Conservation (phyloP, 2,329 filamentous ascomycete species). For the Colletotrichum sp. region DNA sequence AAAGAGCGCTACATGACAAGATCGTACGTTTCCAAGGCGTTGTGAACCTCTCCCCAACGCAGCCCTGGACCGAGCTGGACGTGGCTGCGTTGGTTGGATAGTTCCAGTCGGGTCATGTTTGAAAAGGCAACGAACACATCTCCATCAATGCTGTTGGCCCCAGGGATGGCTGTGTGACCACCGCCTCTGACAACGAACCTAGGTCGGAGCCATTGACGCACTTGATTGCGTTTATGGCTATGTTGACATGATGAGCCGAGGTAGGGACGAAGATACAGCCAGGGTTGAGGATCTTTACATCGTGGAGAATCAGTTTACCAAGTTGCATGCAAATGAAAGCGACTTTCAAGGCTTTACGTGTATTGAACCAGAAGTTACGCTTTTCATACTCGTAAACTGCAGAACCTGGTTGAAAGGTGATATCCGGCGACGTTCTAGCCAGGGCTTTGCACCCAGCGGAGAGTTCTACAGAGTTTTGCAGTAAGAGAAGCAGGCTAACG, state of each 20-base stretch:
- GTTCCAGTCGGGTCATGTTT: not conserved
- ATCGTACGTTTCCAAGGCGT: not conserved
- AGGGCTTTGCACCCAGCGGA: not conserved
- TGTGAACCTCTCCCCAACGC: not conserved
- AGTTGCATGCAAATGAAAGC: too few species aligned
- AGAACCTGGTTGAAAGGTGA: not conserved
- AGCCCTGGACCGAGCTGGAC: not conserved
- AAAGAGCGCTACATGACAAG: too few species aligned
- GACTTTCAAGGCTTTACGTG: not conserved
- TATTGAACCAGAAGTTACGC: not conserved
- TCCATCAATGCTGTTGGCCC: rapidly evolving
- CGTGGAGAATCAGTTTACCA: too few species aligned
- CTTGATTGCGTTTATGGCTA: rapidly evolving
- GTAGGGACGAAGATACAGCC: not conserved
- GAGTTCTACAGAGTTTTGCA: not conserved
- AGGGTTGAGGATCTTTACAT: not conserved
- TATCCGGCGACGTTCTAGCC: rapidly evolving
- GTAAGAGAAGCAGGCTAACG: not conserved
- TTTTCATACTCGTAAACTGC: not conserved
- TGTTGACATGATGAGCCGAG: not conserved
- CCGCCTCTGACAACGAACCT: not conserved
- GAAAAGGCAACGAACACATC: not conserved
- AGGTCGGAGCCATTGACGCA: not conserved
- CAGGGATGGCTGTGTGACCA: not conserved
- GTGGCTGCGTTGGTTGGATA: rapidly evolving